Conservation (phyloP, 140 eudicot genomes). For the Oenanthe javanica region DNA sequence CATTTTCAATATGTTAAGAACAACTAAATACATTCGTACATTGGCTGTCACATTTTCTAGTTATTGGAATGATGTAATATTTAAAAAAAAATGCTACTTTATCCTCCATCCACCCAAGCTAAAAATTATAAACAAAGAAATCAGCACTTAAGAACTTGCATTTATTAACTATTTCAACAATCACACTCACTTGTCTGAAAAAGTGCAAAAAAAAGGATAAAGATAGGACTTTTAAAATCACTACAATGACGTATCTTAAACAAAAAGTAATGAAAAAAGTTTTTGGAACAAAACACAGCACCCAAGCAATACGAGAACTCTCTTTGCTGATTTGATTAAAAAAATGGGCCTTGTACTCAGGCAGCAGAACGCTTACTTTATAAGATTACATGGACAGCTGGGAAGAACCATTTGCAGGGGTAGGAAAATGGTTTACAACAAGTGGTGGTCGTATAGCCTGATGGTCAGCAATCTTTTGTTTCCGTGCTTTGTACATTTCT, state of each 20-base stretch:
- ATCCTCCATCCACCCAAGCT: background rate
- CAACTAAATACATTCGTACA: background rate
- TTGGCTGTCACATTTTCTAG: background rate
- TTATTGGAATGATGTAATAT: background rate
- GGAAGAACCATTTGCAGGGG: conserved; percentile 40
- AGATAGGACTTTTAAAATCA: background rate
- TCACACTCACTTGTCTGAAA: background rate
- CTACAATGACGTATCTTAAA: background rate
- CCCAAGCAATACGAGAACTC: background rate
- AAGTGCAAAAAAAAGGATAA: background rate
- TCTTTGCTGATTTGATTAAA: background rate
- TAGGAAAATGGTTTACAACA: conserved; percentile 53
- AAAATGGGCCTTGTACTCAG: background rate
- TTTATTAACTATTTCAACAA: background rate
- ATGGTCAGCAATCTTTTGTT: conserved; percentile 57
- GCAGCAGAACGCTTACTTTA: conserved; percentile 15
- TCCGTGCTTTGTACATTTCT: conserved; percentile 89
- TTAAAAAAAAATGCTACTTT: background rate
- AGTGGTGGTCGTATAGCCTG: conserved; percentile 81
- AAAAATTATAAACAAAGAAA: background rate
- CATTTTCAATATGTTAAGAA: background rate
- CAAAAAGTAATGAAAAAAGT: background rate
- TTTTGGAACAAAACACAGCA: background rate
- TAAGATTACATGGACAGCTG: conserved; percentile 22
- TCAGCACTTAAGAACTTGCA: background rate